Percentiles rank a stretch among this genome's conserved stretches.
These are phyloP conservation scores for Puccinellia tenuiflora DNA, from an alignment of 176 grass and related monocot species.

Conservation along the genomic window DNA sequence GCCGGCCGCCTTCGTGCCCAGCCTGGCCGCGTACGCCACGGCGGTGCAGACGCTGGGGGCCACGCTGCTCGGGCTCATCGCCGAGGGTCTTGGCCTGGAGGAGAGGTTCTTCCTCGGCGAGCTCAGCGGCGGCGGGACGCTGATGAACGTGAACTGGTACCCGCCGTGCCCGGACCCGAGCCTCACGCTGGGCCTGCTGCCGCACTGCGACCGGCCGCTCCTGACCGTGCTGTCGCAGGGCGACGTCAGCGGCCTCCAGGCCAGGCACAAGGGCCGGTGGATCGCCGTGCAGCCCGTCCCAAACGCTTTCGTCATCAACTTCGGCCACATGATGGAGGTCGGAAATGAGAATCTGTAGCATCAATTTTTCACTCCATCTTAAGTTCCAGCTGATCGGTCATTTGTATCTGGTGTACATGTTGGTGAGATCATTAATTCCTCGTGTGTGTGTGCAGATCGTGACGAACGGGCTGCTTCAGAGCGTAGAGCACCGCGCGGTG, in stretches of 20 bases:
- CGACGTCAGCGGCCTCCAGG: conserved; percentile 33
- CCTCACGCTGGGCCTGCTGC: neutral
- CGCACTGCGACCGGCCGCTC: neutral
- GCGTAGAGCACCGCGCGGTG: neutral
- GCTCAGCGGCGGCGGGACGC: conserved; percentile 2
- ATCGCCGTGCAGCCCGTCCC: conserved; percentile 8
- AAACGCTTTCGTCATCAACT: conserved; percentile 29
- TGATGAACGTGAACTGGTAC: conserved; percentile 35
- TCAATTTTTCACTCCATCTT: neutral
- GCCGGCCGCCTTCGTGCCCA: neutral
- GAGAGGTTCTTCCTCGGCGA: neutral
- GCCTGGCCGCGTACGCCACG: neutral
- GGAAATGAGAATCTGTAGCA: neutral
- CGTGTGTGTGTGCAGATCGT: neutral
- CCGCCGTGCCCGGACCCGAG: conserved; percentile 17
- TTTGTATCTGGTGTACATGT: neutral
- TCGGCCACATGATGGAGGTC: conserved; percentile 31
- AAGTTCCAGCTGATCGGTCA: neutral
- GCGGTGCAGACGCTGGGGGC: neutral
- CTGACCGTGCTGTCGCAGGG: conserved; percentile 37
- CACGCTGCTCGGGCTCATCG: neutral
- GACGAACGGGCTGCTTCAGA: neutral
- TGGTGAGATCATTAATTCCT: neutral
- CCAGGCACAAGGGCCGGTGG: conserved; percentile 29
- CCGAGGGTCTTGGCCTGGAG: conserved; percentile 26